Evolutionary conservation across 768 basidiomycete genomes (phyloP).

Genomic region (Suillus discolor): DNA sequence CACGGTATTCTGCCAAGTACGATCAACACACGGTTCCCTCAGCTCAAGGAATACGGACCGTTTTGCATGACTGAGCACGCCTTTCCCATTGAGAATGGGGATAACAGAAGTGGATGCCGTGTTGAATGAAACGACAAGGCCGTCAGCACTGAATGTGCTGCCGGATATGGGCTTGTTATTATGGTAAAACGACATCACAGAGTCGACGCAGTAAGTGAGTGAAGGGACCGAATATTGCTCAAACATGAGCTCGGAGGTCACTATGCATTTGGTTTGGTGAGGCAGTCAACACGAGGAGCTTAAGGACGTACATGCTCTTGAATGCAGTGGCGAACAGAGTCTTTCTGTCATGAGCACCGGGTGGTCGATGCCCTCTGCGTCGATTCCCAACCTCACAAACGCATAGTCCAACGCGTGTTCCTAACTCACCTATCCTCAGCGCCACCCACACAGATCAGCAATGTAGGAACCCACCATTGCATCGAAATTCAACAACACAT

Average conservation of each 20-base stretch:
- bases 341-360: constrained; percentile 95
- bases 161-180: constrained; percentile 52
- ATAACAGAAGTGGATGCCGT: constrained; percentile 90
- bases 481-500: constrained; percentile 89
- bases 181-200: constrained; percentile 90
- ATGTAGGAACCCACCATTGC: constrained; percentile 68
- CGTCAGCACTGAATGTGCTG: constrained; percentile 59
- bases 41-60: constrained; percentile 50
- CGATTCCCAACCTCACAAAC: constrained; percentile 85
- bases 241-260: constrained; percentile 96
- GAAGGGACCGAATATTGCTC: constrained; percentile 89
- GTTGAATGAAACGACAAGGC: constrained; percentile 89
- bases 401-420: constrained; percentile 94
- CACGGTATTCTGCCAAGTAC: constrained; percentile 81
- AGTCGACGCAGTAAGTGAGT: constrained; percentile 86
- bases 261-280: constrained; percentile 40
- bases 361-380: constrained; percentile 74
- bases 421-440: constrained; percentile 43
- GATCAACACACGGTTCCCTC: constrained; percentile 1
- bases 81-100: constrained; percentile 82
- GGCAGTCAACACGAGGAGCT: neutral
- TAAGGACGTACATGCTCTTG: constrained; percentile 69
- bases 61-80: constrained; percentile 83
- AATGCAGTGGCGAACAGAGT: constrained; percentile 85
- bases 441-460: constrained; percentile 6